Percentiles rank a stretch among this genome's conserved stretches.
phyloP scores from a whole-genome alignment of 1,284 basidiomycete species.

The Ustilago sp. region DNA sequence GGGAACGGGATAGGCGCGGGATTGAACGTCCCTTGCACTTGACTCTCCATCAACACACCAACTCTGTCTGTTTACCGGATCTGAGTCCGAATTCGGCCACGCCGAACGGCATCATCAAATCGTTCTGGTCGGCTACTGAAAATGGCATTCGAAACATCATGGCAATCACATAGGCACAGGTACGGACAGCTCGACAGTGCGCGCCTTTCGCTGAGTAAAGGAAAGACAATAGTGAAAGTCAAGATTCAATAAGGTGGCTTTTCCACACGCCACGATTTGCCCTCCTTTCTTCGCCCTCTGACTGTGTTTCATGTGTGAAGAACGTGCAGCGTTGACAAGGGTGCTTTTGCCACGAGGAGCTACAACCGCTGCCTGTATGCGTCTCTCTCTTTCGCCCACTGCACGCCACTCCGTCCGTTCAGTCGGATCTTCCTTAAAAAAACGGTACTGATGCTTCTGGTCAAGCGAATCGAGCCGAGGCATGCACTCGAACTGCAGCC shows the following conservation, averaged over 20 bases:
- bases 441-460: not conserved
- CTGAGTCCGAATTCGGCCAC: not conserved
- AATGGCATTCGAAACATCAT: too few species aligned
- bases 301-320: not conserved
- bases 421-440: not conserved
- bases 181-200: not conserved
- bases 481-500: not conserved
- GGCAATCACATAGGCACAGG: not conserved
- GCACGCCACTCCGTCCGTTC: not conserved
- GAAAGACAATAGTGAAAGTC: not conserved
- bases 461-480: not conserved
- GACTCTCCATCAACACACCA: not conserved
- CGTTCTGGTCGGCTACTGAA: not conserved
- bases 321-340: not conserved
- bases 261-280: not conserved
- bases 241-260: not conserved
- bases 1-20: not conserved
- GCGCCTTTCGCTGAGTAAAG: not conserved
- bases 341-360: not conserved
- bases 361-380: not conserved
- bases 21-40: not conserved
- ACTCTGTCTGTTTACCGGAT: not conserved
- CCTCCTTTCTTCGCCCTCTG: not conserved
- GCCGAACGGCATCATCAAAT: not conserved
- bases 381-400: not conserved